Evolutionary conservation across 306 rosid genomes (phyloP), one percentile per base, ranked within the genome.

Genomic region (Medicago lupulina): DNA sequence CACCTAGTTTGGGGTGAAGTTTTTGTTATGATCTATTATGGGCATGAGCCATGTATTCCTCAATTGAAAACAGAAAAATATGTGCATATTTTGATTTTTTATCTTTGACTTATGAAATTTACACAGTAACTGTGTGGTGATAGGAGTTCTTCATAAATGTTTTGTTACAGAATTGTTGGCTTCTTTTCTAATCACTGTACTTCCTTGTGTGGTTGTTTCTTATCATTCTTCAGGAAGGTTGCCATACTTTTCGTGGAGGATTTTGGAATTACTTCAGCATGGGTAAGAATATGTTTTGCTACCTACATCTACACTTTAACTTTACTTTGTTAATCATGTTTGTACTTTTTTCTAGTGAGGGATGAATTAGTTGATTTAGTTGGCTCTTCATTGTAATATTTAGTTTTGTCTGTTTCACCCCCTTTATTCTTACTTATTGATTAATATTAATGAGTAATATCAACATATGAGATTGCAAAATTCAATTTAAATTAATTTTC

Each of bases 251-350:
- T 82, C 99, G 97, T 62, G 99, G 99, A 51, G 99, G 97, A 80
- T 95, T 95, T 83, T 92, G 97, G 97, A 95, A 95, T 86, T 92
- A 92, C 91, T 95, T 90, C 87, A 95, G 99, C 88, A 95, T 95
- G 97, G 99, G 97, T 92, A 82, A 84, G 89, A 73, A n/a, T 31
- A 34, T 34, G 1, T 34, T 34, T 5, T 34, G 38, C 7, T 34
- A 5, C 38, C 38, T 34, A 34, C 6, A 5, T 34, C 38, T 34
- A 34, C 1, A 34, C 38, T 34, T 34, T 34, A 34, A 34, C 7
- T 4, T 34, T 34, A 6, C 38, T 7, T 34, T 34, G 38, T 7
- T 34, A 34, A 34, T 34, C 38, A 34, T 34, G 7, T 5, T 5
- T 34, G 6, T 34, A 0, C 38, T 5, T 34, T 34, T 34, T 55